phyloP scores from a whole-genome alignment of 2,329 filamentous ascomycete genomes.

The Penicillium sp. region DNA sequence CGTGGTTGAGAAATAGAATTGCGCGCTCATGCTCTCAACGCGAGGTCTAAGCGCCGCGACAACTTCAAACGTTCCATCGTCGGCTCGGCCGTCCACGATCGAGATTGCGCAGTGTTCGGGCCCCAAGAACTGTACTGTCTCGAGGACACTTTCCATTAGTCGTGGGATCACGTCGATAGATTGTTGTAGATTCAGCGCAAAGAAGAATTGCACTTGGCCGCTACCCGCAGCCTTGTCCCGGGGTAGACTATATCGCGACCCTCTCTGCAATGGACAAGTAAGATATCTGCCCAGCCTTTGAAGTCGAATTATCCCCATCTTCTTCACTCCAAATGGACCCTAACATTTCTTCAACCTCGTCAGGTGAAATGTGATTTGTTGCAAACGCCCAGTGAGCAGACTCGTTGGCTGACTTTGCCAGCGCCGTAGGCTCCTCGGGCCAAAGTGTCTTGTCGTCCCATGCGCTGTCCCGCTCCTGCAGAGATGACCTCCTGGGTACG shows the following conservation, averaged over 20 bases:
- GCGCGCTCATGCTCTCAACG: slow-evolving; percentile 30
- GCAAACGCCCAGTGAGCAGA: neutral
- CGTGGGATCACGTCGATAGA: slow-evolving; percentile 44
- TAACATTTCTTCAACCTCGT: slow-evolving; percentile 1
- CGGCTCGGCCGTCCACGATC: neutral
- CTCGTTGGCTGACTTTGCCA: neutral
- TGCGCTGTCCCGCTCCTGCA: neutral
- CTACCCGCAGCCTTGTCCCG: neutral
- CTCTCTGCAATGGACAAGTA: slow-evolving; percentile 3
- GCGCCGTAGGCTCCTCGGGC: slow-evolving; percentile 1
- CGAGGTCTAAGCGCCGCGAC: slow-evolving; percentile 39
- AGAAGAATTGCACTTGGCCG: slow-evolving; percentile 38
- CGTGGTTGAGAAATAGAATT: slow-evolving; percentile 25
- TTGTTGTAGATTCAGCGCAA: slow-evolving; percentile 50
- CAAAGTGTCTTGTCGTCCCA: slow-evolving; percentile 5
- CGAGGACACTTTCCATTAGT: slow-evolving; percentile 43
- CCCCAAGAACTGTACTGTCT: slow-evolving; percentile 47
- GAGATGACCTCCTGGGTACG: neutral
- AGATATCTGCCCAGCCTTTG: neutral
- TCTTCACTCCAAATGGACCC: slow-evolving; percentile 1
- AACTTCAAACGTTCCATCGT: slow-evolving; percentile 33
- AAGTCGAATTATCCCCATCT: slow-evolving; percentile 1
- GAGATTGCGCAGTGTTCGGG: slow-evolving; percentile 48
- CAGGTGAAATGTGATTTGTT: slow-evolving; percentile 2
- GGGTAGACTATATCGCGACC: slow-evolving; percentile 3